Evolutionary conservation across 2,329 filamentous ascomycete species (phyloP).

Genomic region (Neofusicoccum sp.): DNA sequence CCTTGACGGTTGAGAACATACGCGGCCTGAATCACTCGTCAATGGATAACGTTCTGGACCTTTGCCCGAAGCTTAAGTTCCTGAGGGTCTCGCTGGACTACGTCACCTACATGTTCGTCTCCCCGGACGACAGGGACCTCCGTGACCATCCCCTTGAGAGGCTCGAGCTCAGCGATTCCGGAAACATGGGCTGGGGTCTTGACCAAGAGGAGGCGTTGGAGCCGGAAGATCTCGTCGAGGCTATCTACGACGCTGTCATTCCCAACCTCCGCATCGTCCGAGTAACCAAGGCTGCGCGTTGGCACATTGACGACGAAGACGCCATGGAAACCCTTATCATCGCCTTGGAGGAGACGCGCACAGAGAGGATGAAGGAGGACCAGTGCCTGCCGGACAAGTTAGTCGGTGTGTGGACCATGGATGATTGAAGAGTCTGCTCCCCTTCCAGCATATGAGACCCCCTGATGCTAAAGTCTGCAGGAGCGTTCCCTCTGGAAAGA

Average conservation of each 20-base stretch:
- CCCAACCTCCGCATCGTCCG: conserved; percentile 11
- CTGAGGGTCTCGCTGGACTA: conserved; percentile 49
- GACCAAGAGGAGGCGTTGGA: conserved; percentile 37
- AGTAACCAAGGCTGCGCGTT: not conserved
- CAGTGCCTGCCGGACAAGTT: not conserved
- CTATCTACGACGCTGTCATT: conserved; percentile 35
- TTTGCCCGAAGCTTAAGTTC: conserved; percentile 38
- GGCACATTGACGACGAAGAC: conserved; percentile 7
- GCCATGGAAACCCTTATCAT: not conserved
- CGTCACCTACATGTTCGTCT: conserved; percentile 33
- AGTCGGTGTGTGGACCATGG: conserved; percentile 16
- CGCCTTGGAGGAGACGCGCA: not conserved
- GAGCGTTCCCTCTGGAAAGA: no score
- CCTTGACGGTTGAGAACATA: conserved; percentile 41
- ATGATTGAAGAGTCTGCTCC: not conserved
- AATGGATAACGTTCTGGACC: conserved; percentile 41
- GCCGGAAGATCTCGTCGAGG: conserved; percentile 41
- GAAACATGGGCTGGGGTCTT: conserved; percentile 23
- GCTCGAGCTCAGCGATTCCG: conserved; percentile 42
- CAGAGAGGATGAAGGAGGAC: not conserved
- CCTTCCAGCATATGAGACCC: not conserved
- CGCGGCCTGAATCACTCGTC: conserved; percentile 38
- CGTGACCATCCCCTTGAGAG: conserved; percentile 33
- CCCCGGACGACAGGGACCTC: conserved; percentile 27
- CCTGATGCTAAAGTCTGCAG: not conserved